Evolutionary conservation across 2,329 filamentous ascomycete genomes (phyloP), one percentile per base, ranked within the genome.

Genomic region (Diaporthe destruens): DNA sequence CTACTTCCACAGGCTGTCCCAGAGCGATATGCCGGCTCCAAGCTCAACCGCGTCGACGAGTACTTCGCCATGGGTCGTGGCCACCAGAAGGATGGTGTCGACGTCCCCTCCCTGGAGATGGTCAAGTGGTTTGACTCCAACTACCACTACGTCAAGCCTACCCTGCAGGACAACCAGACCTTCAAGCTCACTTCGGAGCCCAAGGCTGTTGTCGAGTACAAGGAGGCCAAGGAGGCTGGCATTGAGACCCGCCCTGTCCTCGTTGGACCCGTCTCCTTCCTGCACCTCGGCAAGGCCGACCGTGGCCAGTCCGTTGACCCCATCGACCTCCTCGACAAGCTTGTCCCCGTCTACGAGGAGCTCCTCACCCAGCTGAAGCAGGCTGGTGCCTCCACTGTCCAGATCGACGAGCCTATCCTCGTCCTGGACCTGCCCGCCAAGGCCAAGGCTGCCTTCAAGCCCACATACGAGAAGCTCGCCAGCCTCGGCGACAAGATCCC

Each of bases 81-180:
- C 83, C 95, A 97, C 87, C 96, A 99, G 88, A 97, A 94, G 91
- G 91, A 92, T 82, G 91, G 94, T 84, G 89, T 98, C 79, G 96
- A 99, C 85, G 96, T 98, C 77, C 94, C 96, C 79, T 90, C 89
- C 81, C 88, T 98, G 86, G 96, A 99, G 90, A 99, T 99, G 96
- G 96, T 99, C 81, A 99, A 99, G 90, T 99, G 96, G 96, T 99
- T 99, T 84, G 96, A 99, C 90, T 98, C 95, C 77, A 99, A 99
- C 93, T 99, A 99, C 92, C 96, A 98, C 91, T 99, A 99, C 86
- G 96, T 98, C 87, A 98, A 98, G 92, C 96, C 96, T 77, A 98
- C 96, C 76, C 91, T 99, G 78, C 95, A 98, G 87, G 92, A 98
- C 87, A 93, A 94, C 90, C 96, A 99, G 91, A 92, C 90, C 82